phyloP scores from a whole-genome alignment of 345 rosid genomes.

The Citrus inodora region DNA sequence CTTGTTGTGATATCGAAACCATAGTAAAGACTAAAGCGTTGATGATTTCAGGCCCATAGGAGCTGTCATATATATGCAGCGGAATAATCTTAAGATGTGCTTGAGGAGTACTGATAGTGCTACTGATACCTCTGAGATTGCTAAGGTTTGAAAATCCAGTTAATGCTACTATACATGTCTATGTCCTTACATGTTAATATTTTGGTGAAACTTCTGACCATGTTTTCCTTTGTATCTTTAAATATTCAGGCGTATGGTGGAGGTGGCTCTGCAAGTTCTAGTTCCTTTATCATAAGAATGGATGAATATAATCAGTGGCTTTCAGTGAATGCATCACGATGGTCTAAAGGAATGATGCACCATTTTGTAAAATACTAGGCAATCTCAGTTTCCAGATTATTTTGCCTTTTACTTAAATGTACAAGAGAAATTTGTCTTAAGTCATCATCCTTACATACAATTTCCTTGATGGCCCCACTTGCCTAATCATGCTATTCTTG shows the following conservation, averaged over 20 bases:
- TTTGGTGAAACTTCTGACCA: background rate
- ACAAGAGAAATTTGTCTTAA: background rate
- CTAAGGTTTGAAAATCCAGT: constrained; percentile 50
- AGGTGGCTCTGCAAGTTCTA: constrained; percentile 66
- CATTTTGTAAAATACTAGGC: background rate
- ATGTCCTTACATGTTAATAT: background rate
- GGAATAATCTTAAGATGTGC: constrained; percentile 81
- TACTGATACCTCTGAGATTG: constrained; percentile 76
- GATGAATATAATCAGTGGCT: constrained; percentile 80
- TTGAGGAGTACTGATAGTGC: constrained; percentile 63
- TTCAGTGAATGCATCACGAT: constrained; percentile 26
- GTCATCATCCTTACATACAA: background rate
- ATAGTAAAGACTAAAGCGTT: background rate
- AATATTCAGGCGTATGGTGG: constrained; percentile 84
- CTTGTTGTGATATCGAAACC: background rate
- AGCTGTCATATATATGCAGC: constrained; percentile 69
- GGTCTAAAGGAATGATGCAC: constrained; percentile 6
- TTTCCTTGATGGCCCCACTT: background rate
- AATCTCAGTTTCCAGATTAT: background rate
- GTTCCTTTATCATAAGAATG: constrained; percentile 89
- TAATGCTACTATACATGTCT: background rate
- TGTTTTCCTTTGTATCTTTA: background rate
- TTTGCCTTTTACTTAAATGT: background rate
- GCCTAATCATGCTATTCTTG: background rate
- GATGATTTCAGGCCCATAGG: constrained; percentile 66